These are phyloP conservation scores for Chalciporus sphaerocephalus DNA, from an alignment of 768 basidiomycete species.

Conservation along the genomic window DNA sequence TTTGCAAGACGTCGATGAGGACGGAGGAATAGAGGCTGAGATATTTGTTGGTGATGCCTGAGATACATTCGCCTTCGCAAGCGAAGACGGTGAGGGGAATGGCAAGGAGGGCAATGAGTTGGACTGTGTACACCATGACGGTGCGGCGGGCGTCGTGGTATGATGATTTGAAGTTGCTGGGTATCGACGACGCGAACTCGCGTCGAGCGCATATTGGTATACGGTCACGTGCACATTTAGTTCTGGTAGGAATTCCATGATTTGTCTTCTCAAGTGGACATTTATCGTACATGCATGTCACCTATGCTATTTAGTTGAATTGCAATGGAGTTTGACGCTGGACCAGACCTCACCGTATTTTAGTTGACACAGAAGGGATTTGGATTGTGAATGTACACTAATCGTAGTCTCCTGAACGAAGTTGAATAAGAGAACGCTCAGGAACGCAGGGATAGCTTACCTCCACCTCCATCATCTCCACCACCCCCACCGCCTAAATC, in stretches of 20 bases:
- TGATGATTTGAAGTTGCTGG: background rate
- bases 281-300: background rate
- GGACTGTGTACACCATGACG: slow-evolving; percentile 19
- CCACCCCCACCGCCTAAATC: slow-evolving; percentile 70
- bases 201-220: background rate
- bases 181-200: slow-evolving; percentile 1
- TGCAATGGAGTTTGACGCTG: background rate
- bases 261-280: background rate
- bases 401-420: slow-evolving; percentile 22
- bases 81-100: slow-evolving; percentile 42
- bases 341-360: background rate
- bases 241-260: background rate
- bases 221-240: slow-evolving; percentile 21
- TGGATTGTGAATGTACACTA: slow-evolving; percentile 10
- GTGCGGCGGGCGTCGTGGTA: slow-evolving; percentile 8
- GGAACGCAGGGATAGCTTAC: slow-evolving; percentile 17
- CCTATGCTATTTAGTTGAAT: background rate
- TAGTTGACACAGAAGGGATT: too few relatives aligned
- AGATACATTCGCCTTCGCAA: slow-evolving; percentile 71
- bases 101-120: slow-evolving; percentile 23
- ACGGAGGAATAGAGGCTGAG: slow-evolving; percentile 45
- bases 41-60: slow-evolving; percentile 53
- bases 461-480: slow-evolving; percentile 61
- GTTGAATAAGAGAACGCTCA: background rate
- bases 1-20: slow-evolving; percentile 35